A percentile compares a stretch with the other conserved stretches of the same genome.
phyloP scores from a whole-genome alignment of 768 basidiomycete species.

The Mycena albidolilacea region DNA sequence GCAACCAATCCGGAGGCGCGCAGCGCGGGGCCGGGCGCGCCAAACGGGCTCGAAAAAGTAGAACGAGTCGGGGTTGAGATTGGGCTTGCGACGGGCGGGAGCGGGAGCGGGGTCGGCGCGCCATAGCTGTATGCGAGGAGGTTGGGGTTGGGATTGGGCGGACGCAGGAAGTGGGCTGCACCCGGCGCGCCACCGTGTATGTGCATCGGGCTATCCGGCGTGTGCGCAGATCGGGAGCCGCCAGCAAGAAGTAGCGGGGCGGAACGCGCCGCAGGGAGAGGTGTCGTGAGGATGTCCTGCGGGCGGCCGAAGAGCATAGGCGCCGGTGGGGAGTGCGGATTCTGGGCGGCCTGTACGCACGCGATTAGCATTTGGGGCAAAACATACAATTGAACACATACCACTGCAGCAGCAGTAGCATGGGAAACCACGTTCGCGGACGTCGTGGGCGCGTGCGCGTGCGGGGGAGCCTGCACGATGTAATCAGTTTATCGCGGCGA shows the following conservation, averaged over 20 bases:
- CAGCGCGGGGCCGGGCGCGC: conserved; percentile 7
- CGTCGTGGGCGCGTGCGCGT: no score
- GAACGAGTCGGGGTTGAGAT: not conserved
- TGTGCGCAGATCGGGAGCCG: not conserved
- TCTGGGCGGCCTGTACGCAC: not conserved
- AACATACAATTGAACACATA: not conserved
- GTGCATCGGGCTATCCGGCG: not conserved
- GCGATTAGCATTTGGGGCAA: not conserved
- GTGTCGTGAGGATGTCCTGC: conserved; percentile 5
- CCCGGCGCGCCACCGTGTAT: not conserved
- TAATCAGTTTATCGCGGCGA: no score
- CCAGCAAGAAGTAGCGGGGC: not conserved
- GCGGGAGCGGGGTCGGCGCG: no score
- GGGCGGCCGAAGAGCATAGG: conserved; percentile 22
- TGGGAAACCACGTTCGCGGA: not conserved
- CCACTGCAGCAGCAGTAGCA: no score
- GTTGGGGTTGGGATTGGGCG: no score
- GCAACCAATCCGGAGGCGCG: not conserved
- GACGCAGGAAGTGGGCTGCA: not conserved
- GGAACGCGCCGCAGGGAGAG: not conserved
- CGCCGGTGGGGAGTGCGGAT: not conserved
- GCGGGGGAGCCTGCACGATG: no score
- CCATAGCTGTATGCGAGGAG: no score
- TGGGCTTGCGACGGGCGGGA: not conserved
- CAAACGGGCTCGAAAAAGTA: not conserved